phyloP scores from a whole-genome alignment of 257 asterid species.

The Mitragyna speciosa region DNA sequence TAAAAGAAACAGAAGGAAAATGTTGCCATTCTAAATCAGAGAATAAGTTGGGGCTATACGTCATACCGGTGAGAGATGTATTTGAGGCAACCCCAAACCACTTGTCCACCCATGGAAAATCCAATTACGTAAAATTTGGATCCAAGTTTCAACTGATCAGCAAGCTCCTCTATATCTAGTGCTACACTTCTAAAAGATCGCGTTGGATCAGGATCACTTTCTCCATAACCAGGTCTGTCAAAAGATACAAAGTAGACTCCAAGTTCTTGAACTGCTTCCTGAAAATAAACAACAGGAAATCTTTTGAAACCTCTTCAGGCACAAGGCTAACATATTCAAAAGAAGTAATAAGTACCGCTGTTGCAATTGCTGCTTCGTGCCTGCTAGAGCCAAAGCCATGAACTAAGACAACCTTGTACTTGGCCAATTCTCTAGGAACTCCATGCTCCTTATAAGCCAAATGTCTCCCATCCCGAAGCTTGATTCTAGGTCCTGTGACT shows the following conservation, averaged over 20 bases:
- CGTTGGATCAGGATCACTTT: conserved; percentile 76
- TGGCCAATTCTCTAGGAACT: conserved; percentile 63
- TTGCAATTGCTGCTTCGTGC: conserved; percentile 50
- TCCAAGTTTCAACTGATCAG: conserved; percentile 58
- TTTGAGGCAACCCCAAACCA: conserved; percentile 77
- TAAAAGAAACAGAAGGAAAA: neutral
- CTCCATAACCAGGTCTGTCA: conserved; percentile 81
- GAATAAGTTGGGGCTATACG: neutral
- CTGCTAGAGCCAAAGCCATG: conserved; percentile 67
- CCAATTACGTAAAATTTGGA: conserved; percentile 60
- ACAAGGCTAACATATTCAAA: neutral
- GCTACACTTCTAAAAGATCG: conserved; percentile 53
- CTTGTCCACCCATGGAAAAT: conserved; percentile 68
- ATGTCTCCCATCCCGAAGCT: conserved; percentile 74
- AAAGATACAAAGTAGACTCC: conserved; percentile 63
- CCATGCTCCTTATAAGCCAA: conserved; percentile 81
- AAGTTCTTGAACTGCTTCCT: conserved; percentile 55
- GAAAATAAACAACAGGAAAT: conserved; percentile 8
- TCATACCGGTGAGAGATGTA: conserved; percentile 64
- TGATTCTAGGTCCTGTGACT: conserved; percentile 64
- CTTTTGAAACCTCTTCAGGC: neutral
- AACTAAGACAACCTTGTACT: conserved; percentile 55
- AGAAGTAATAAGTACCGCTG: conserved; percentile 44
- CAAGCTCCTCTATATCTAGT: conserved; percentile 72
- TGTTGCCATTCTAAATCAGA: neutral